phyloP scores from a whole-genome alignment of 805 yeast genomes.

The Lachancea cidri region DNA sequence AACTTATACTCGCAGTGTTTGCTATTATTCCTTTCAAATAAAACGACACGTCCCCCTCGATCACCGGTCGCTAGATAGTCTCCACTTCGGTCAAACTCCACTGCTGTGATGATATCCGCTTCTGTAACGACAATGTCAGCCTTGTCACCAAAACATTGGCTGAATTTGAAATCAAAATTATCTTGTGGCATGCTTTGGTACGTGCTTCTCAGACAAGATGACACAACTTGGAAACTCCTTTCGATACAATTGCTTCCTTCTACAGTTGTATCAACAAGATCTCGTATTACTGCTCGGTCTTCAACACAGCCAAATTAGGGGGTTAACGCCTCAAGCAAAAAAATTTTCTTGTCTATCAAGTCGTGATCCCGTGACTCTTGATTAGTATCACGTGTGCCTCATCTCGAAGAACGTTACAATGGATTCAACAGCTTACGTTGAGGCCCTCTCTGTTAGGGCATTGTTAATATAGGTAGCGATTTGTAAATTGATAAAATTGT shows the following conservation, averaged over 20 bases:
- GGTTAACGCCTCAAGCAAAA: neutral
- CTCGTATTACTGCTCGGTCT: neutral
- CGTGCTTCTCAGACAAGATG: neutral
- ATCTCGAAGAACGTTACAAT: no score
- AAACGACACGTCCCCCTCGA: slow-evolving; percentile 95
- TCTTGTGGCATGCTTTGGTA: slow-evolving; percentile 27
- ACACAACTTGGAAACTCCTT: neutral
- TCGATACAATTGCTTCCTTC: neutral
- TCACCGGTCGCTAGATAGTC: slow-evolving; percentile 97
- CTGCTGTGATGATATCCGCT: slow-evolving; percentile 95
- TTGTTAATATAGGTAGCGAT: neutral
- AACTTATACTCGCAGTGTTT: slow-evolving; percentile 87
- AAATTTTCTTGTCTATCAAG: neutral
- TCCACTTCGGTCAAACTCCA: slow-evolving; percentile 93
- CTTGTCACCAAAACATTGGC: slow-evolving; percentile 98
- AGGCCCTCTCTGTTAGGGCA: no score
- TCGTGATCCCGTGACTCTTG: no score
- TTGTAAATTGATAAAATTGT: slow-evolving; percentile 1
- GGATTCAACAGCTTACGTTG: no score
- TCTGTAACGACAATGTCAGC: slow-evolving; percentile 96
- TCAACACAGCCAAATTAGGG: neutral
- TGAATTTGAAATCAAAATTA: slow-evolving; percentile 55
- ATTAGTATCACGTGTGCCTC: no score
- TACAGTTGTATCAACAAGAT: neutral
- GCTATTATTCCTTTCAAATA: slow-evolving; percentile 83